A percentile compares a stretch with the other conserved stretches of the same genome.
These are phyloP conservation scores for Fusarium veterinarium DNA, from an alignment of 2,329 filamentous ascomycete species.

Conservation along the genomic window DNA sequence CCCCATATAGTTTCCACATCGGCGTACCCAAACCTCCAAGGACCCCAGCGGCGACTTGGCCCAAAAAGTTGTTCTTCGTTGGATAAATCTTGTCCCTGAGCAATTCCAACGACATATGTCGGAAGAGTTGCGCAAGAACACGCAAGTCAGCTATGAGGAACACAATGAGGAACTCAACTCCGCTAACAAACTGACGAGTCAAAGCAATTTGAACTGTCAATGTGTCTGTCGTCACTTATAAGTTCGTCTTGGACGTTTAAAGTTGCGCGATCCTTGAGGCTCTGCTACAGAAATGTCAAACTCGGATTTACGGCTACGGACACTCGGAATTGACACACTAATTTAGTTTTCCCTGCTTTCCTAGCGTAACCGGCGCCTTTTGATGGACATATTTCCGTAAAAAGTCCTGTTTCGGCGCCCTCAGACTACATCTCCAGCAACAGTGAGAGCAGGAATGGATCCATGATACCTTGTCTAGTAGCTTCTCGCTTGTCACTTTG, in stretches of 20 bases:
- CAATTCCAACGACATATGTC: not conserved
- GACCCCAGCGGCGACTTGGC: not conserved
- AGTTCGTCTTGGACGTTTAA: not conserved
- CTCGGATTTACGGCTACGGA: not conserved
- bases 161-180: not conserved
- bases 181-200: fast-evolving
- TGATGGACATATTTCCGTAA: slow-evolving; percentile 10
- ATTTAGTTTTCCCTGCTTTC: not conserved
- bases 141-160: too few relatives aligned
- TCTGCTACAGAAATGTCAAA: not conserved
- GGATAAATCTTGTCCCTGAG: slow-evolving; percentile 1
- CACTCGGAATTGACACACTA: slow-evolving; percentile 2
- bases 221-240: not conserved
- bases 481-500: slow-evolving; percentile 21
- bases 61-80: not conserved
- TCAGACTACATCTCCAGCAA: not conserved
- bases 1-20: slow-evolving; percentile 9
- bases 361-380: not conserved
- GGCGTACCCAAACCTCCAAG: not conserved
- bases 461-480: slow-evolving; percentile 26
- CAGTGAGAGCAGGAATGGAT: slow-evolving; percentile 26
- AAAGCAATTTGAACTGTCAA: too few relatives aligned
- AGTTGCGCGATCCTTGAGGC: not conserved
- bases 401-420: slow-evolving; percentile 10
- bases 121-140: not conserved